Evolutionary conservation across 441 rosid species (phyloP), one percentile per base, ranked within the genome.

Genomic region (Isatis lusitanica): DNA sequence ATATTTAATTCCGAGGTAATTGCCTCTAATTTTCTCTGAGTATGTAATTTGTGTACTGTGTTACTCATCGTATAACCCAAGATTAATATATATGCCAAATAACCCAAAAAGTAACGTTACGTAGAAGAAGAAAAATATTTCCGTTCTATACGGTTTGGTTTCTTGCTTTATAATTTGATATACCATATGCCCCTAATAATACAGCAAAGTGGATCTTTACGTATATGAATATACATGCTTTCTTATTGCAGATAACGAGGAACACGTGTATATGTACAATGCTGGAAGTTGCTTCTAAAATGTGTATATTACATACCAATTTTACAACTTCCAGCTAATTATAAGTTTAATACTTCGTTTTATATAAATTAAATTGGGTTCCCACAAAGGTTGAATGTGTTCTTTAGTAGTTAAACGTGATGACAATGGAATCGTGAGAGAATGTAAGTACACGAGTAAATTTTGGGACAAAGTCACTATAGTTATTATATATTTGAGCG

Each of bases 241-340:
- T 52, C 59, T 15, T 12, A 50, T 31, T 63, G 70, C 60, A 13
- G 13, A 66, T 58, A 48, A 58, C 43, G 66, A 66, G 51, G 38
- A 66, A 66, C 78, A 74, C 68, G 73, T 17, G 55, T 61, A 50
- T 21, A 71, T 30, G 33, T 43, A 33, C 46, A 38, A 64, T 46
- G 71, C 11, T 30, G 15, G 40, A 74, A 57, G 21, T 55, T 44
- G 55, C 50, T 57, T 63, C 70, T 63, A 33, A n/a, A 13, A 30
- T 43, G 36, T 55, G 33, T 38, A 55, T 72, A 63, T 31, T n/a
- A 28, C 6, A 42, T 31, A 63, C 17, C 18, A 5, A 28, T 58
- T 35, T 47, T 36, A 24, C 46, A 11, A 46, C 13, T 59, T 58
- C 11, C 18, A 44, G n/a, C 24, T 33, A 24, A n/a, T 46, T n/a